phyloP scores from a whole-genome alignment of 192 early-diverging fungal genomes.

The Coemansia sp. region DNA sequence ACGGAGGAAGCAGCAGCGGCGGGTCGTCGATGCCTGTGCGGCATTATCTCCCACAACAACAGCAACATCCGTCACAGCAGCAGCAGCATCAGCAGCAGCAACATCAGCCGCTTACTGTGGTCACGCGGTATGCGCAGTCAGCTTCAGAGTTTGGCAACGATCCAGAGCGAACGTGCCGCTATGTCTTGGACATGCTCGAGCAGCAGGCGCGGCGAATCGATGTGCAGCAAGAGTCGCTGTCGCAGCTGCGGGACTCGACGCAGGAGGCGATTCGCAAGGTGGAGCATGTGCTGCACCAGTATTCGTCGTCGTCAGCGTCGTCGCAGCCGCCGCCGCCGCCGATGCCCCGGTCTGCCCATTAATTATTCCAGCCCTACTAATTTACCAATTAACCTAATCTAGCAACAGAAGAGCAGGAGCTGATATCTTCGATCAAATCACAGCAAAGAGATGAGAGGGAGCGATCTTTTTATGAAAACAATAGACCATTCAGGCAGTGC shows the following conservation, averaged over 20 bases:
- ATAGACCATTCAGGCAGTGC: no score
- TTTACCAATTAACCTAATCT: neutral
- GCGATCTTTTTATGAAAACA: no score
- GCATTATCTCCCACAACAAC: neutral
- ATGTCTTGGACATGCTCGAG: conserved; percentile 40
- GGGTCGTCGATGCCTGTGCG: neutral
- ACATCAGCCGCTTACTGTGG: no score
- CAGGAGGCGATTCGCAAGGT: conserved; percentile 30
- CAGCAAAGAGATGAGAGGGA: no score
- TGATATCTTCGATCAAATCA: no score
- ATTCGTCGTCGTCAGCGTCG: conserved; percentile 10
- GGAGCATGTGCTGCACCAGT: conserved; percentile 31
- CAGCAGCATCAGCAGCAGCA: no score
- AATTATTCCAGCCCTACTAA: no score
- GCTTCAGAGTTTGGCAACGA: conserved; percentile 1
- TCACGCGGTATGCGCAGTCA: no score
- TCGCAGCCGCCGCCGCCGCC: no score
- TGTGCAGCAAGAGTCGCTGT: conserved; percentile 36
- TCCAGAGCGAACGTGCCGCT: conserved; percentile 30
- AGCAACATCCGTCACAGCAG: neutral
- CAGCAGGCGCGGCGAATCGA: conserved; percentile 37
- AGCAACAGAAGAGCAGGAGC: neutral
- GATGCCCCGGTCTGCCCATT: no score
- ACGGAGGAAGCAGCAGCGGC: neutral
- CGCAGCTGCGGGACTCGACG: conserved; percentile 31